Evolutionary conservation across 495 filamentous ascomycete genomes (phyloP).

Genomic region (Acidomyces sp.): DNA sequence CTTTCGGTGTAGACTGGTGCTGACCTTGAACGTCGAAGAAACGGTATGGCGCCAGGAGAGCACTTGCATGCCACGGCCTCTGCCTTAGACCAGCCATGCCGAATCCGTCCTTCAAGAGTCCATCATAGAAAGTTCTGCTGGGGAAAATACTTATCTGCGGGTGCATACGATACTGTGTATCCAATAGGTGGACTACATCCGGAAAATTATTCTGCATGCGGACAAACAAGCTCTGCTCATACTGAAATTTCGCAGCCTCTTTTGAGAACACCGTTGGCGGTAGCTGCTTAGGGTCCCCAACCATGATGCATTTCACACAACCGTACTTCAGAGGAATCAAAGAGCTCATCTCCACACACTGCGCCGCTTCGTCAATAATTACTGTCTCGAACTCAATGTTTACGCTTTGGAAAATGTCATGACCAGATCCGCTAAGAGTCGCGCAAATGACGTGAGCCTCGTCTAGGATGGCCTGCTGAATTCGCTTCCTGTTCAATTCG

Average conservation of each 20-base stretch:
- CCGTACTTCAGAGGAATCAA: constrained; percentile 96
- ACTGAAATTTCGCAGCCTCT: constrained; percentile 82
- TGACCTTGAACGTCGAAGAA: constrained; percentile 93
- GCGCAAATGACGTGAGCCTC: constrained; percentile 86
- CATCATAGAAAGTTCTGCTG: constrained; percentile 82
- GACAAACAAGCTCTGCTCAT: constrained; percentile 96
- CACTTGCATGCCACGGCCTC: constrained; percentile 72
- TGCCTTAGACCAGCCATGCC: constrained; percentile 63
- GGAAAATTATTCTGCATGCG: constrained; percentile 91
- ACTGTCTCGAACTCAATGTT: constrained; percentile 97
- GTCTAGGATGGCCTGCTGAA: constrained; percentile 84
- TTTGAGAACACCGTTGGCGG: constrained; percentile 91
- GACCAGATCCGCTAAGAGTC: constrained; percentile 87
- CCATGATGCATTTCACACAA: constrained; percentile 89
- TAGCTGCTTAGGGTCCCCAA: constrained; percentile 94
- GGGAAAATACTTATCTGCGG: constrained; percentile 86
- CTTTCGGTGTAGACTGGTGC: constrained; percentile 60
- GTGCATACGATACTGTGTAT: constrained; percentile 98
- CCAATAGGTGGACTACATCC: constrained; percentile 80
- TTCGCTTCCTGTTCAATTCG: constrained; percentile 70
- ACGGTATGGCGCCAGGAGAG: constrained; percentile 78
- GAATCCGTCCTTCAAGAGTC: constrained; percentile 66
- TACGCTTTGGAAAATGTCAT: constrained; percentile 91
- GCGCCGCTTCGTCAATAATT: constrained; percentile 94
- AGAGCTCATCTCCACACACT: constrained; percentile 93